These are phyloP conservation scores for Juglanconis sp. DNA, from an alignment of 2,329 filamentous ascomycete species.

Conservation along the genomic window DNA sequence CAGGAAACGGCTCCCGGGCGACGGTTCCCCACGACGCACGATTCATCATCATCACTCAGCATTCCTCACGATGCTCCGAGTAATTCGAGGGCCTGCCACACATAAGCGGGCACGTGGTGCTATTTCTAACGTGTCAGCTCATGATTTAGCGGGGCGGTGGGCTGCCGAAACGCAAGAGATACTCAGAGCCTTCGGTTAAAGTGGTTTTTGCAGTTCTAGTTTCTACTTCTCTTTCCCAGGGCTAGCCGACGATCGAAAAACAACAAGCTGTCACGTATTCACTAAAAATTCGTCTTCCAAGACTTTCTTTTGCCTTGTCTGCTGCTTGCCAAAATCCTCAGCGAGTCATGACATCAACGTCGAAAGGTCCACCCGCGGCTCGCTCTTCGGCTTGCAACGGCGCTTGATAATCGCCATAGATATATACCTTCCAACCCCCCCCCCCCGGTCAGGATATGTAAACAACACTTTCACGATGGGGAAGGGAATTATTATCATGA, in stretches of 20 bases:
- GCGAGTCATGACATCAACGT: slow-evolving; percentile 14
- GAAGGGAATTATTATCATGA: no score
- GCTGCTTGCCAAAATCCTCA: slow-evolving; percentile 15
- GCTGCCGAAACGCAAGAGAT: not conserved
- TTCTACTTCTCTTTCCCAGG: not conserved
- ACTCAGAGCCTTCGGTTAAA: not conserved
- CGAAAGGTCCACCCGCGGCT: not conserved
- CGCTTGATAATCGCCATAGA: slow-evolving; percentile 2
- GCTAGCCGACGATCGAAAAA: not conserved
- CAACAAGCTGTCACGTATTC: not conserved
- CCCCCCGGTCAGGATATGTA: no score
- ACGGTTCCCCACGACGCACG: not conserved
- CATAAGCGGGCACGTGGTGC: not conserved
- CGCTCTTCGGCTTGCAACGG: not conserved
- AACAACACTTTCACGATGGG: no score
- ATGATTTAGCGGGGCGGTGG: not conserved
- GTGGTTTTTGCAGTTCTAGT: not conserved
- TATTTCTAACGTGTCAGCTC: not conserved
- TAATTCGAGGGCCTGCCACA: no score
- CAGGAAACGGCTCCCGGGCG: no score
- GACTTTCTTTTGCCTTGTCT: not conserved
- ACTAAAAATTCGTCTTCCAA: not conserved
- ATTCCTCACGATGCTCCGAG: not conserved
- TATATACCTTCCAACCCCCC: not conserved
- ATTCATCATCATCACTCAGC: not conserved